Evolutionary conservation across 2,329 filamentous ascomycete species (phyloP), one percentile per base, ranked within the genome.

Genomic region (Delphinella strobiligena): DNA sequence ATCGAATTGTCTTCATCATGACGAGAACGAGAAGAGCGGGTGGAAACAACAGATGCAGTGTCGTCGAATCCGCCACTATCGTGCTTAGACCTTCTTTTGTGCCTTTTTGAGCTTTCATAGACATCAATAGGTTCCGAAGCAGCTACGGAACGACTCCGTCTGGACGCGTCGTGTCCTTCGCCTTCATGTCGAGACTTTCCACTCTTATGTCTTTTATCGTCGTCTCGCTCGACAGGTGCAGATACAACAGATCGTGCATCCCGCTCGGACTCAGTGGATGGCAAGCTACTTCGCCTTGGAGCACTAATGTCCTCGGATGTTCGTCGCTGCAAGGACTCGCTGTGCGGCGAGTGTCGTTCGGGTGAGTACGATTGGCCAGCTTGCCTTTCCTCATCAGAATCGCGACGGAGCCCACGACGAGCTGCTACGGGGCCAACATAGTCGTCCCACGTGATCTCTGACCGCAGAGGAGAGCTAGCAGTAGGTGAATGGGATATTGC

Each of bases 391-490:
- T 27, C 22, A 7, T 27, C 22, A 7, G 22, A 19, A 12, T 40
- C 34, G 11, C 9, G 45, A 36, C n/a, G 37, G 34, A 27, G 7
- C 22, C 22, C 22, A 32, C 8, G 30, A 12, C 11, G 11, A 36
- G 40, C 27, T 31, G n/a, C 12, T 29, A 38, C 3, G 8, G 39
- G 38, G 14, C 58, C 55, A 15, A 64, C 52, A 38, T 67, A 64
- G 41, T 67, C 64, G 14, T 66, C 55, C 38, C 61, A 60, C 18
- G 60, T 58, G 38, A 65, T 54, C 42, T 67, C 64, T n/a, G 62
- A 56, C 19, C 64, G 51, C 24, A 68, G 51, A 4, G 64, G 64
- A 18, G 63, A 67, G 41, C 61, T 60, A 8, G 62, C 54, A 14
- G 56, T 55, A 7, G 57, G 54, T 17, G 61, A 60, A 24, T 61